Percentiles rank a stretch among this genome's conserved stretches.
Conservation (phyloP, 352 stramenopile species). For the Globisporangium uncinulatum region DNA sequence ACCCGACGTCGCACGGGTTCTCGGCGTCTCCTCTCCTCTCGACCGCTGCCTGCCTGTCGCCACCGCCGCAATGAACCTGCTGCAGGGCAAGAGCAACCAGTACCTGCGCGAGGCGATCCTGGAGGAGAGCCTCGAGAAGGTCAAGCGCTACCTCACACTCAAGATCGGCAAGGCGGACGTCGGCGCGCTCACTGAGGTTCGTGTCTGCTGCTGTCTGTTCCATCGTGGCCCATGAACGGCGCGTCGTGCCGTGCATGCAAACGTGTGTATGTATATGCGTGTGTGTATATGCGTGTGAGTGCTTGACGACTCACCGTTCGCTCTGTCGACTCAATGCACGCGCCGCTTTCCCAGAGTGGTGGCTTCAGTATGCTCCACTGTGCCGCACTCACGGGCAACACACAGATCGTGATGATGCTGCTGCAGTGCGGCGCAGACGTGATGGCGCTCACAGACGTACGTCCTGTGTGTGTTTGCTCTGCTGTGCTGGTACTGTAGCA, state of each 20-base stretch:
- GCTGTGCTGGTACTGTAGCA: neutral
- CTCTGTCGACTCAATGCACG: neutral
- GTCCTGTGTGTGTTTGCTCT: slow-evolving; percentile 2
- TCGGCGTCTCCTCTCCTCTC: neutral
- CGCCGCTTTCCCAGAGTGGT: slow-evolving; percentile 30
- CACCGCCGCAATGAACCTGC: slow-evolving; percentile 57
- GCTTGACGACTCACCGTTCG: neutral
- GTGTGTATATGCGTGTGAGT: neutral
- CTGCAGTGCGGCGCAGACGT: slow-evolving; percentile 75
- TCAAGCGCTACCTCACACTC: slow-evolving; percentile 72
- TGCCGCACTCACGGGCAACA: slow-evolving; percentile 67
- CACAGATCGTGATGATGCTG: slow-evolving; percentile 86
- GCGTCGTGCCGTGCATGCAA: neutral
- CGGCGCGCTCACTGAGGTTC: slow-evolving; percentile 60
- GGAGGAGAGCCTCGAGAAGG: slow-evolving; percentile 76
- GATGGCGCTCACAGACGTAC: slow-evolving; percentile 68
- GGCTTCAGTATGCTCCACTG: slow-evolving; percentile 83
- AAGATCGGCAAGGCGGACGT: slow-evolving; percentile 84
- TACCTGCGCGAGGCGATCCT: slow-evolving; percentile 81
- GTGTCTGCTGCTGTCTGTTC: neutral
- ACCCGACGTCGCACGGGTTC: neutral
- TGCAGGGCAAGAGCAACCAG: slow-evolving; percentile 85
- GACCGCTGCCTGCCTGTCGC: neutral
- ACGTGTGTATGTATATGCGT: neutral
- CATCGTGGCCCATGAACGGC: neutral